phyloP scores from a whole-genome alignment of 2,329 filamentous ascomycete species.

The Aciculosporium take region DNA sequence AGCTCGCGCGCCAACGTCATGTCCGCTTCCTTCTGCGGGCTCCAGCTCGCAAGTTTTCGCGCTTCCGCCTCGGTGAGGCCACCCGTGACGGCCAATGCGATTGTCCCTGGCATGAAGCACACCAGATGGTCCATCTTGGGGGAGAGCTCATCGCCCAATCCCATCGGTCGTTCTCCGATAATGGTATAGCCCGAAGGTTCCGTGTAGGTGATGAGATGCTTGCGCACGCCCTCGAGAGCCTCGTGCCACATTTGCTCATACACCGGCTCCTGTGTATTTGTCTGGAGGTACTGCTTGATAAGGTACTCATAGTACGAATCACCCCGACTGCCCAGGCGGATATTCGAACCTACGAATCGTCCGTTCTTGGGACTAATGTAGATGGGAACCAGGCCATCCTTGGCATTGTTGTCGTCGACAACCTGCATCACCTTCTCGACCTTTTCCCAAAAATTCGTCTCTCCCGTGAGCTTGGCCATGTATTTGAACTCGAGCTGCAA shows the following conservation, averaged over 20 bases:
- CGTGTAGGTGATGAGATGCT: slow-evolving; percentile 84
- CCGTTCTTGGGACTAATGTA: slow-evolving; percentile 72
- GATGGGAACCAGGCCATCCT: slow-evolving; percentile 81
- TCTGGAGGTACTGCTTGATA: slow-evolving; percentile 96
- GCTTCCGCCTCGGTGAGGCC: slow-evolving; percentile 65
- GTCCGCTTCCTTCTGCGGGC: slow-evolving; percentile 66
- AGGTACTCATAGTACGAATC: slow-evolving; percentile 99
- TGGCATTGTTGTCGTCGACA: slow-evolving; percentile 64
- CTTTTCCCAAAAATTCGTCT: slow-evolving; percentile 81
- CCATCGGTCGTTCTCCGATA: slow-evolving; percentile 69
- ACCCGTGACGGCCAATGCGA: slow-evolving; percentile 74
- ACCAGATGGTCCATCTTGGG: slow-evolving; percentile 98
- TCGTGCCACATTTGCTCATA: slow-evolving; percentile 93
- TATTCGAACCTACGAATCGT: slow-evolving; percentile 68
- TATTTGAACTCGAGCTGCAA: slow-evolving; percentile 97
- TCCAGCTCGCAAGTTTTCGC: slow-evolving; percentile 58
- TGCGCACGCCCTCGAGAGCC: slow-evolving; percentile 69
- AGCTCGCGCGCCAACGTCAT: slow-evolving; percentile 78
- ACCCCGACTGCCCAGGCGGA: slow-evolving; percentile 81
- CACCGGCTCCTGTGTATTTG: slow-evolving; percentile 67
- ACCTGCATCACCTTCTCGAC: slow-evolving; percentile 86
- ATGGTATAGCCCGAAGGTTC: slow-evolving; percentile 70
- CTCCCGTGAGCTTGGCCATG: slow-evolving; percentile 83
- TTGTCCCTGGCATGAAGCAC: slow-evolving; percentile 94
- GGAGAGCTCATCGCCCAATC: slow-evolving; percentile 49